Conservation (phyloP, 2,329 filamentous ascomycete genomes). For the Calonectria leucothoes region DNA sequence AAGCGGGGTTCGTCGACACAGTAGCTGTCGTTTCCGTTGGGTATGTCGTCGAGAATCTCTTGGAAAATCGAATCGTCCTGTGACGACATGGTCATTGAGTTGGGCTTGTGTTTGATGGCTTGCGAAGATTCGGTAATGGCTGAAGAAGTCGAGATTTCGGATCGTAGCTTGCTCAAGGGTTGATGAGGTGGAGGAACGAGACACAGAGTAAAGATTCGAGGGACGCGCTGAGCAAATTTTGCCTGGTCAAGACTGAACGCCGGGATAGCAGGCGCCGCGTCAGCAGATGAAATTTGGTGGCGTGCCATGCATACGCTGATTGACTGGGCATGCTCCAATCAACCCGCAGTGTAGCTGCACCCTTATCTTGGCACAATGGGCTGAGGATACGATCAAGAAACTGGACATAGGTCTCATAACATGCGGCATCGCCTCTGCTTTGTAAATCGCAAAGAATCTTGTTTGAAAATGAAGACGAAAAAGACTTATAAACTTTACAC, state of each 20-base stretch:
- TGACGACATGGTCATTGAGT: not conserved
- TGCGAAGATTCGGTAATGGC: not conserved
- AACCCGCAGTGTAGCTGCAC: not conserved
- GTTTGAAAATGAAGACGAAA: no score
- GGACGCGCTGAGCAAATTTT: not conserved
- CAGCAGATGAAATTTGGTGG: not conserved
- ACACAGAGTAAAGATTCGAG: not conserved
- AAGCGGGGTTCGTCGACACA: not conserved
- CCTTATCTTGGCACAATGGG: no score
- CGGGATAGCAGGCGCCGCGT: not conserved
- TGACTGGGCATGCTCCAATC: not conserved
- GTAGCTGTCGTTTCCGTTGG: no score
- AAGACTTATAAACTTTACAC: no score
- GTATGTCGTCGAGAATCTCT: not conserved
- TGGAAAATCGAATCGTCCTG: not conserved
- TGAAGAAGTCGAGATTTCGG: not conserved
- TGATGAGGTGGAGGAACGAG: not conserved
- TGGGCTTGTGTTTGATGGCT: not conserved
- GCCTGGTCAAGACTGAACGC: not conserved
- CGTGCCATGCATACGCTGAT: not conserved
- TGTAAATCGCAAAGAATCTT: no score
- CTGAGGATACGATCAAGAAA: no score
- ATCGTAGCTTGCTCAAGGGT: not conserved
- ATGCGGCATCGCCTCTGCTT: no score
- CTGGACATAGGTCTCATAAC: no score